Evolutionary conservation across 2,329 filamentous ascomycete species (phyloP), one percentile per base, ranked within the genome.

Genomic region (Xylaria sp.): DNA sequence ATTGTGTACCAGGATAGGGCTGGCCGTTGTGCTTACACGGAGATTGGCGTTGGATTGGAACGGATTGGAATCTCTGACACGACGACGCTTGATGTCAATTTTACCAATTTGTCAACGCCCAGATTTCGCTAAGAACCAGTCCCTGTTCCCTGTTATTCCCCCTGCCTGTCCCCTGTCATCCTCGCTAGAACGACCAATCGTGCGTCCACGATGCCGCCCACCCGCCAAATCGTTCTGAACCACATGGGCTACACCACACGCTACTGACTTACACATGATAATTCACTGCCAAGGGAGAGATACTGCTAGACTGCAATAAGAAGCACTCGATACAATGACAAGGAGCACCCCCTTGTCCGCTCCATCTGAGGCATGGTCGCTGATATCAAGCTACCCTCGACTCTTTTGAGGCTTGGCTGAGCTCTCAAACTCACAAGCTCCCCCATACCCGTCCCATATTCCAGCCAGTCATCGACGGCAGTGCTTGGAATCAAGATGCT

Each of bases 61-160:
- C n/a, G n/a, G n/a, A 51, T 43, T 33, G 25, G 45, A 42, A 9
- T 17, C 37, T 42, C 40, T 46, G 40, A 51, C 40, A 28, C 35
- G 28, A 28, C 28, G 28, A 9, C 35, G 28, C 28, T 54, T 43
- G 61, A 60, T 54, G 47, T 54, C 61, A 64, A 64, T 43, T 61
- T 61, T 53, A 54, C 42, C 35, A n/a, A 64, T 64, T 64, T 64
- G 61, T 64, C 61, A 64, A 46, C 45, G 25, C 57, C 57, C 49
- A 45, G 46, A 56, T 37, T 9, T 38, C 28, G 19, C 19, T 17
- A 17, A 7, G 12, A 25, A 12, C 25, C 14, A 33, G 3, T 5
- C 11, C n/a, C 28, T 12, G 31, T 21, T 23, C 35, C 57, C 52
- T 63, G 60, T 54, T 42, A 7, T 2, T 37, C 21, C 40, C 58